Base-by-base conservation (phyloP, 2,329 filamentous ascomycete species). In the Botrytis aclada region DNA sequence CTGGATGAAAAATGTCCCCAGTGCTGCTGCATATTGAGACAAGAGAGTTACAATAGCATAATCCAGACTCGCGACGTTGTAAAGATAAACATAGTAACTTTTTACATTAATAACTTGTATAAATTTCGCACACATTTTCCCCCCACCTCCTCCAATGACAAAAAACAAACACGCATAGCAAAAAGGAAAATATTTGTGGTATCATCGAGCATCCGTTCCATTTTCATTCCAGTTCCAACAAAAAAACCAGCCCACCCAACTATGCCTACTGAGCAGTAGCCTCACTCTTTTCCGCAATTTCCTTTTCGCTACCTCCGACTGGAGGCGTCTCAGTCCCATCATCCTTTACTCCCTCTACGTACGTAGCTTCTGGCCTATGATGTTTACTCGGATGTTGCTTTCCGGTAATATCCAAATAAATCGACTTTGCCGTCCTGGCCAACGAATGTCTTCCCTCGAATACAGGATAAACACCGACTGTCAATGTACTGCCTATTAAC, bases 401-500 rank as follows among this genome's bases (percentile, higher is more conserved):
- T 32, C 85, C 86, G 1, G 83, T 86, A 12, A 92, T 72, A 81
- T 94, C 92, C 72, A 85, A 78, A 58, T 82, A 85, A 76, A 95
- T 92, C 41, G 86, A 84, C 79, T 86, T 89, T 74, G 88, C 81
- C 0, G 90, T 93, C 69, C 87, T 84, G 0, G 81, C 80, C 72
- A 93, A 89, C 2, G 91, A 95, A 72, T 85, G 82, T 2, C 94
- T 84, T 0, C 94, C 93, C 80, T 97, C 93, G 82, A 88, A 96
- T 1, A 96, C 83, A 10, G 95, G 95, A 82, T 92, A 97, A 0
- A 97, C 56, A 0, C 93, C 93, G 0, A 97, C 93, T 16, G 89
- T 91, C 72, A 91, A 85, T 2, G 90, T 84, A 4, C 89, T 92
- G 78, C 88, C 89, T 81, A 94, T 94, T 77, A 95, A 87, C 93